phyloP scores from a whole-genome alignment of 2,329 filamentous ascomycete species.

The Huntiella bhutanensis region DNA sequence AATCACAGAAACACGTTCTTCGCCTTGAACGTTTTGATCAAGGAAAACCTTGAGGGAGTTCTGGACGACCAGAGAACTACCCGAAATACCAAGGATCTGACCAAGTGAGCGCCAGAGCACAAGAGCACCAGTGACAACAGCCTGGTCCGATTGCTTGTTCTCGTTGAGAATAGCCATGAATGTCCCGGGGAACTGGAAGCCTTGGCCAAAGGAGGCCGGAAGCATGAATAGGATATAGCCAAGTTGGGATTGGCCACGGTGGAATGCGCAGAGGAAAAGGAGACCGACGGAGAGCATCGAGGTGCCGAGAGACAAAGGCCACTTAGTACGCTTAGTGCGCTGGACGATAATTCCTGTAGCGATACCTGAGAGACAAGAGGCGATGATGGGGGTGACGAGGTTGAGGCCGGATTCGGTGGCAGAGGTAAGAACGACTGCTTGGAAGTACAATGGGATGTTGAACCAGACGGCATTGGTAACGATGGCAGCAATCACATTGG shows the following conservation, averaged over 20 bases:
- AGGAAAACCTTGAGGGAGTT: slow-evolving; percentile 47
- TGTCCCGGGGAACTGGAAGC: slow-evolving; percentile 44
- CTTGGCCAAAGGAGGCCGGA: slow-evolving; percentile 37
- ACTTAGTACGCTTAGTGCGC: slow-evolving; percentile 39
- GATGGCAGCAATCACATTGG: slow-evolving; percentile 32
- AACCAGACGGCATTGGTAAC: slow-evolving; percentile 38
- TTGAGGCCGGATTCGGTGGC: slow-evolving; percentile 56
- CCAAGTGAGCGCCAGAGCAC: slow-evolving; percentile 55
- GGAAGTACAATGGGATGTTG: slow-evolving; percentile 57
- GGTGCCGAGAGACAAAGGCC: slow-evolving; percentile 34
- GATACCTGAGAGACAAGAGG: slow-evolving; percentile 34
- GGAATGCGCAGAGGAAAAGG: slow-evolving; percentile 29
- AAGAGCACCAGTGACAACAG: slow-evolving; percentile 50
- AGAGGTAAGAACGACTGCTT: slow-evolving; percentile 50
- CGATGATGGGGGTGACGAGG: slow-evolving; percentile 44
- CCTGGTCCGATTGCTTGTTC: slow-evolving; percentile 41
- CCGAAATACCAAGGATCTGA: slow-evolving; percentile 53
- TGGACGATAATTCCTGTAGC: slow-evolving; percentile 44
- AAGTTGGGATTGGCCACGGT: slow-evolving; percentile 29
- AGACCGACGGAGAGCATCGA: slow-evolving; percentile 30
- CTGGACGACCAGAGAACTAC: slow-evolving; percentile 54
- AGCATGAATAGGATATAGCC: slow-evolving; percentile 38
- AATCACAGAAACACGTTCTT: slow-evolving; percentile 37
- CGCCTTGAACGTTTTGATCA: slow-evolving; percentile 35
- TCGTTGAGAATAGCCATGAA: slow-evolving; percentile 45